Base-by-base conservation (phyloP, 208 protist genomes). In the Leishmania major region DNA sequence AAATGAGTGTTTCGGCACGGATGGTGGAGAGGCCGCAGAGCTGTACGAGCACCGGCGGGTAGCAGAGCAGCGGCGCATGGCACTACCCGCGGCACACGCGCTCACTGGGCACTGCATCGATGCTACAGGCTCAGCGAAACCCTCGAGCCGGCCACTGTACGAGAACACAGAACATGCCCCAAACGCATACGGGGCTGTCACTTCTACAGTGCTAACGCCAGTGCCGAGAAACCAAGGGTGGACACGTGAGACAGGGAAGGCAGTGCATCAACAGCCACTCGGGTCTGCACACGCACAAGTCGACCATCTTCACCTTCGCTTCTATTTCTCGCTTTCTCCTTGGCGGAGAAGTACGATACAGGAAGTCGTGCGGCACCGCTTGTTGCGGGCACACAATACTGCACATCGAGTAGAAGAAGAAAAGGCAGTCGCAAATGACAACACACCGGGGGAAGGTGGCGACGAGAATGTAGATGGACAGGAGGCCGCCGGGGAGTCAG, bases 341-440 rank as follows among this genome's bases (percentile, higher is more conserved):
- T 72, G 40, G 67, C 6, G 10, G 43, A 47, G 37, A 11, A 47
- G 19, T 28, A 15, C 11, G 43, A 5, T 15, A 11, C 25, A 17
- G 40, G 10, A 47, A 47, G 11, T 51, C 8, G 19, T 22, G 69
- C 22, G 43, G 35, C 45, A 19, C 69, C 49, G 43, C 43, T 6
- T 3, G 69, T 73, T 28, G 69, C 22, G 2, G 69, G 1, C 43
- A 19, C 43, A 22, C 40, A 31, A 35, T 35, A 53, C 25, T 53
- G 49, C 69, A 73, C 69, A 73, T 73, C 69, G 49, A 15, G 35
- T 72, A 25, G 69, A 47, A n/a, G 66, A 71, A 49, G 40, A n/a
- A 71, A 53, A 73, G 17, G 22, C 25, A n/a, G 1, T 15, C 43
- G 69, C 11, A 5, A 53, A 49, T 19, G 43, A 53, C 37, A 15